Evolutionary conservation across 2,329 filamentous ascomycete species (phyloP), one percentile per base, ranked within the genome.

Genomic region (Xylaria polymorpha): DNA sequence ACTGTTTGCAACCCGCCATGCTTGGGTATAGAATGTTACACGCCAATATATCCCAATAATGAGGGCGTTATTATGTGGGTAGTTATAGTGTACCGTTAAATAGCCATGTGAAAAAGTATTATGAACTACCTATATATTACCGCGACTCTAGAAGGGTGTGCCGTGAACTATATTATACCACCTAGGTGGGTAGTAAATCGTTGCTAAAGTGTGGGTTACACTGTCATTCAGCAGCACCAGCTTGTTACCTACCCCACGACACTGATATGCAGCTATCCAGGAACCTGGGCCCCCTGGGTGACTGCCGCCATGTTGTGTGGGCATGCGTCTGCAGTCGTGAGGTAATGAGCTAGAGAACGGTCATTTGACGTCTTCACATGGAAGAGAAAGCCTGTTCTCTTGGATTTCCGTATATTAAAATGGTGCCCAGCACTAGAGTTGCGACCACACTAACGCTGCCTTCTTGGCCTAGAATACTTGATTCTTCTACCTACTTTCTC

Each of bases 341-440:
- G 32, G 53, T 59, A 22, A 37, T 43, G 61, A 64, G 37, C 48
- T 46, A 29, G 35, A 41, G 25, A 32, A 64, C 44, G 56, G 64
- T 70, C 66, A 66, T 35, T 70, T 68, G 68, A 68, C 58, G 18
- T 48, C 61, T 62, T 68, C 61, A 68, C 58, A 56, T 68, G 65
- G 12, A 59, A 63, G 51, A 32, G 9, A 65, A 55, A 65, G 29
- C 51, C 46, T 55, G 51, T 59, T 62, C 39, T 59, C 57, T 41
- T 61, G 29, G 15, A n/a, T 29, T 37, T 50, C 18, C 5, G 51
- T 59, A 66, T 68, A 68, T 60, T 59, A 66, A 60, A 65, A 41
- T 41, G 32, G 51, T 37, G 61, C 44, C 39, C n/a, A 35, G 44
- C 29, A 29, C 37, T 53, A 32, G 22, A 62, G 37, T 43, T 44